Evolutionary conservation across 106 monocot species (phyloP).

Genomic region (Xerophyta viscosa): DNA sequence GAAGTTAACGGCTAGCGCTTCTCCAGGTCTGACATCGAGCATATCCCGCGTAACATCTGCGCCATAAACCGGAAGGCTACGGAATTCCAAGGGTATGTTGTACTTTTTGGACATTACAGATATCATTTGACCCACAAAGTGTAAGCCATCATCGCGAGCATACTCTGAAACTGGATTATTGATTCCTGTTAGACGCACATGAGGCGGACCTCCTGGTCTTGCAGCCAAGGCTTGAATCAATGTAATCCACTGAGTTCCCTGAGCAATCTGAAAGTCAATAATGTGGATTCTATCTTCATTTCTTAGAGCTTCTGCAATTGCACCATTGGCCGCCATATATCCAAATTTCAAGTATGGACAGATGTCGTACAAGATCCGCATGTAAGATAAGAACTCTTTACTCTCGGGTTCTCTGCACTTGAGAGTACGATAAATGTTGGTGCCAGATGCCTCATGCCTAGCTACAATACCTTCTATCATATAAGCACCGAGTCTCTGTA

Average conservation of each 20-base stretch:
- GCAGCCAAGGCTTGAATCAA: constrained; percentile 84
- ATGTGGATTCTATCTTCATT: constrained; percentile 73
- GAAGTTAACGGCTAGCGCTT: constrained; percentile 83
- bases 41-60: constrained; percentile 60
- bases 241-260: constrained; percentile 87
- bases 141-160: constrained; percentile 44
- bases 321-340: constrained; percentile 93
- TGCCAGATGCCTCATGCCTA: constrained; percentile 50
- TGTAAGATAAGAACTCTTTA: constrained; percentile 23
- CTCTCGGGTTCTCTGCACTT: constrained; percentile 52
- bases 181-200: constrained; percentile 77
- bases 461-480: constrained; percentile 80
- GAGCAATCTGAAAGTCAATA: constrained; percentile 79
- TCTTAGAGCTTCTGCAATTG: constrained; percentile 77
- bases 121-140: constrained; percentile 43
- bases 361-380: constrained; percentile 54
- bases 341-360: constrained; percentile 94
- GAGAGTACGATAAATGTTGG: constrained; percentile 56
- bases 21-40: constrained; percentile 62
- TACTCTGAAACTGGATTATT: constrained; percentile 62
- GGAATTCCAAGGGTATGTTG: constrained; percentile 75
- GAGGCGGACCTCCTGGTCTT: constrained; percentile 71
- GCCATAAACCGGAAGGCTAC: constrained; percentile 20
- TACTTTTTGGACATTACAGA: constrained; percentile 48
- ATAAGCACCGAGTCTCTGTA: constrained; percentile 77